phyloP scores from a whole-genome alignment of 495 filamentous ascomycete species.

The Pseudomonodictys pantanalensis region DNA sequence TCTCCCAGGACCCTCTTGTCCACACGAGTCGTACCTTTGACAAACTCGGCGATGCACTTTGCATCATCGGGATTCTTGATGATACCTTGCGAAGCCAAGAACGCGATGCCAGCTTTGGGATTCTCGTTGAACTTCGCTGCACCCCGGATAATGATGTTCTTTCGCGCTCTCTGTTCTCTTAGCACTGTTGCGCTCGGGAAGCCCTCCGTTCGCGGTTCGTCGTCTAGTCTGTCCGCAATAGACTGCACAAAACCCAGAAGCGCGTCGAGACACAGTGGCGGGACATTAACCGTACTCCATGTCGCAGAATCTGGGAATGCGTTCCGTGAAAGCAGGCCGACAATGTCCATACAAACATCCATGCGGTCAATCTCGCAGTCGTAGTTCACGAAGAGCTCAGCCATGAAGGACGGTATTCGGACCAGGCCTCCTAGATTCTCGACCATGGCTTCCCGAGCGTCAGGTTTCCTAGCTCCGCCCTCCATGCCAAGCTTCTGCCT shows the following conservation, averaged over 20 bases:
- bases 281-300: constrained; percentile 98
- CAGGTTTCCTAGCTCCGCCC: constrained; percentile 85
- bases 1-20: constrained; percentile 91
- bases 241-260: constrained; percentile 87
- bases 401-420: constrained; percentile 88
- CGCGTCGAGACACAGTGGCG: constrained; percentile 89
- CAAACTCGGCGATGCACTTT: constrained; percentile 69
- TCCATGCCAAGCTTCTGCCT: constrained; percentile 91
- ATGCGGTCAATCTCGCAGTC: constrained; percentile 91
- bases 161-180: constrained; percentile 67
- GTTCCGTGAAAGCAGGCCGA: constrained; percentile 87
- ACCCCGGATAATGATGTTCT: constrained; percentile 84
- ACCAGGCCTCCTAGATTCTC: constrained; percentile 90
- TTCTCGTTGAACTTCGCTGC: constrained; percentile 92
- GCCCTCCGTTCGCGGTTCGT: constrained; percentile 60
- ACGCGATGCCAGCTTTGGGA: constrained; percentile 85
- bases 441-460: constrained; percentile 97
- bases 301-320: constrained; percentile 96
- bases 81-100: constrained; percentile 76
- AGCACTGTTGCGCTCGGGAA: constrained; percentile 65
- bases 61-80: constrained; percentile 74
- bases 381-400: constrained; percentile 96
- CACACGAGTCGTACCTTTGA: constrained; percentile 79
- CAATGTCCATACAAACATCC: constrained; percentile 92
- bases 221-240: constrained; percentile 79